phyloP scores from a whole-genome alignment of 1,284 basidiomycete species.

The Lentinula novae-zelandiae region DNA sequence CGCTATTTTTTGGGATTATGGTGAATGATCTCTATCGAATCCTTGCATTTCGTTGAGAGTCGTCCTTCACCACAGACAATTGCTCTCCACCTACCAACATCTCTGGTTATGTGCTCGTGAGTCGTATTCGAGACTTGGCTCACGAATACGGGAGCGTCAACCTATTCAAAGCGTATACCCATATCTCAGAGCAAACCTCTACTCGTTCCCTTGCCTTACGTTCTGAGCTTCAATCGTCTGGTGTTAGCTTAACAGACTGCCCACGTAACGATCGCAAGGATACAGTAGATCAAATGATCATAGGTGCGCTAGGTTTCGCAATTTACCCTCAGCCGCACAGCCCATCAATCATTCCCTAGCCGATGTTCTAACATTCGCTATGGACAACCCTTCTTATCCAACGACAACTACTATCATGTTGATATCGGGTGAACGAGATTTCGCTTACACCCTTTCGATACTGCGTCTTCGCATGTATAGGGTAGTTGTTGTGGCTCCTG shows the following conservation, averaged over 20 bases:
- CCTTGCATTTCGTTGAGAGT: not conserved
- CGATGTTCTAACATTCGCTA: conserved; percentile 57
- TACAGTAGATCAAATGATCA: conserved; percentile 50
- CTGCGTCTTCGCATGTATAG: conserved; percentile 48
- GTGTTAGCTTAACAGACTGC: conserved; percentile 54
- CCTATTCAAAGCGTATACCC: conserved; percentile 39
- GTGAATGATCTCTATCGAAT: conserved; percentile 14
- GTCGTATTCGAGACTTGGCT: conserved; percentile 27
- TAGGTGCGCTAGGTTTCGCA: conserved; percentile 27
- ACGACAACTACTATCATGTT: conserved; percentile 51
- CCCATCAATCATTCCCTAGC: conserved; percentile 30
- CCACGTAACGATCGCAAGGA: conserved; percentile 56
- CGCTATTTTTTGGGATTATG: conserved; percentile 33
- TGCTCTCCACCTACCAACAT: conserved; percentile 39
- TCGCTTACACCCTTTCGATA: conserved; percentile 52
- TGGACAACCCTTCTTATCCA: conserved; percentile 48
- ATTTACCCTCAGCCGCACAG: not conserved
- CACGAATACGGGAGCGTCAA: conserved; percentile 30
- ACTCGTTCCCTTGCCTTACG: conserved; percentile 35
- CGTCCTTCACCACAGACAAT: conserved; percentile 37
- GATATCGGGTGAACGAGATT: conserved; percentile 57
- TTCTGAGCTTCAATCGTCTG: conserved; percentile 58
- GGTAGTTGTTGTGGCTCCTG: conserved; percentile 46
- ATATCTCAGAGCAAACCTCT: conserved; percentile 31
- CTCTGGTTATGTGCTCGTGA: conserved; percentile 30